Percentiles rank a stretch among this genome's conserved stretches.
phyloP scores from a whole-genome alignment of 805 yeast species.

The Clavispora phyllophila region DNA sequence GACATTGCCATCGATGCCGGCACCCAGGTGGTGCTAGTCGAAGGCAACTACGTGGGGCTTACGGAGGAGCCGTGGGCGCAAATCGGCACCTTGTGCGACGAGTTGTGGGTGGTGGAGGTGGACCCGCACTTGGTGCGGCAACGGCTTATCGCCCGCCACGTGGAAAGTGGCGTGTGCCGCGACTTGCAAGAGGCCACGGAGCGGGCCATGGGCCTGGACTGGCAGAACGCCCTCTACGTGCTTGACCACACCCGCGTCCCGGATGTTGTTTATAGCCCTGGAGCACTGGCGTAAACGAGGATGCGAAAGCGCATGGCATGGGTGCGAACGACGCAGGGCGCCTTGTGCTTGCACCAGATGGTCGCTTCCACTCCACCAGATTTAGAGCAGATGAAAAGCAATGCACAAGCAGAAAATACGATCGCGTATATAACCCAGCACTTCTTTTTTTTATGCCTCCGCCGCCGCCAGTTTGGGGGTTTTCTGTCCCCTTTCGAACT shows the following conservation, averaged over 20 bases:
- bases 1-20: constrained; percentile 43
- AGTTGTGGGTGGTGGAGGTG: constrained; percentile 50
- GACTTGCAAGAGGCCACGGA: constrained; percentile 46
- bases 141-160: constrained; percentile 65
- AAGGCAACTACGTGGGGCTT: constrained; percentile 70
- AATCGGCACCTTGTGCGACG: constrained; percentile 35
- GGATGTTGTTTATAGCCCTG: constrained; percentile 7
- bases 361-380: too few relatives aligned
- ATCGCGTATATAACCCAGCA: too few relatives aligned
- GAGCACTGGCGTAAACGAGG: not conserved
- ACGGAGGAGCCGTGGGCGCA: constrained; percentile 55
- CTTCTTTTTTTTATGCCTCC: too few relatives aligned
- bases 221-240: constrained; percentile 53
- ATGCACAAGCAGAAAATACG: too few relatives aligned
- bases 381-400: too few relatives aligned
- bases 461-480: too few relatives aligned
- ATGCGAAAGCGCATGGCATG: not conserved
- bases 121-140: constrained; percentile 41
- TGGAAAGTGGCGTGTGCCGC: constrained; percentile 48
- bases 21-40: constrained; percentile 58
- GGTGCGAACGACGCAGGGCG: not conserved
- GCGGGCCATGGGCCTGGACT: constrained; percentile 54
- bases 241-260: constrained; percentile 11
- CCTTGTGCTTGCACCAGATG: too few relatives aligned
- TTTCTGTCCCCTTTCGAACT: too few relatives aligned